Evolutionary conservation across 805 yeast genomes (phyloP).

Genomic region (Saccharomycopsis oosterbeekiorum): DNA sequence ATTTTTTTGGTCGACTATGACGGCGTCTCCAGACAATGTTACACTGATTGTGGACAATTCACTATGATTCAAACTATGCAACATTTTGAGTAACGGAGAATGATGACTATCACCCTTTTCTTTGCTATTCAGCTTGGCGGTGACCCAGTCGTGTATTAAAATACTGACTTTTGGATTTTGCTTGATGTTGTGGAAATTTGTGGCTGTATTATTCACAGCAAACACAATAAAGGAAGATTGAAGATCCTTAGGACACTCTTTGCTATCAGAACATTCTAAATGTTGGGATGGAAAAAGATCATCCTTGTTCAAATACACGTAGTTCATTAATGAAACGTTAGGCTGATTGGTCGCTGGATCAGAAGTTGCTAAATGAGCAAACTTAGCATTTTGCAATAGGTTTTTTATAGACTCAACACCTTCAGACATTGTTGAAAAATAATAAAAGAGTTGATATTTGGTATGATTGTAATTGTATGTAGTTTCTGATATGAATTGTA

Average conservation of each 20-base stretch:
- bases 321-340: constrained; percentile 87
- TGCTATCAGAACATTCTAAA: constrained; percentile 18
- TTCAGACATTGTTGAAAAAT: neutral
- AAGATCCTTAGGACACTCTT: constrained; percentile 27
- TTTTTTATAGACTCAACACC: constrained; percentile 23
- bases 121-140: constrained; percentile 32
- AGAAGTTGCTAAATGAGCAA: constrained; percentile 80
- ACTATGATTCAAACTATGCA: constrained; percentile 68
- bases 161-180: constrained; percentile 72
- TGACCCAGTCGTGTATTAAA: constrained; percentile 85
- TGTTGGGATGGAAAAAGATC: constrained; percentile 23
- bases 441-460: too few species aligned
- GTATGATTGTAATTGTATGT: too few species aligned
- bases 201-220: constrained; percentile 62
- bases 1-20: constrained; percentile 34
- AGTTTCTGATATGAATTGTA: neutral
- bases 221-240: constrained; percentile 49
- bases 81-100: constrained; percentile 45
- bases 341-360: constrained; percentile 51
- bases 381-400: constrained; percentile 51
- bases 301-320: constrained; percentile 48
- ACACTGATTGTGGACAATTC: constrained; percentile 76
- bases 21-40: constrained; percentile 67
- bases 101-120: constrained; percentile 21
- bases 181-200: constrained; percentile 60